A percentile compares a stretch with the other conserved stretches of the same genome.
Conservation (phyloP, 2,329 filamentous ascomycete species). For the Claviceps capensis region DNA sequence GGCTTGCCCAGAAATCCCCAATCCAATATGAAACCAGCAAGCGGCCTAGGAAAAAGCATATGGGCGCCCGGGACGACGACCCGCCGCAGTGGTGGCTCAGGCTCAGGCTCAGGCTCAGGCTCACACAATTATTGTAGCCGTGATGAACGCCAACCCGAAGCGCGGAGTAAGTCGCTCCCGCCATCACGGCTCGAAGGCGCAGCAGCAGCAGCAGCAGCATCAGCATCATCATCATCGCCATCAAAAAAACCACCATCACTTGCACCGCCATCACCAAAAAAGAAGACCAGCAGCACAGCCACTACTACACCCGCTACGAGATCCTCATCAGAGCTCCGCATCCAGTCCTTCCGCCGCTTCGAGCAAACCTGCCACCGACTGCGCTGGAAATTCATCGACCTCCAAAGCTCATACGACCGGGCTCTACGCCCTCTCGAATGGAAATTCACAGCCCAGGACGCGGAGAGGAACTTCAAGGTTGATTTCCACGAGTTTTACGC, state of each 20-base stretch:
- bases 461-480: conserved; percentile 60
- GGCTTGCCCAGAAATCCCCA: too few species aligned
- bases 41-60: not conserved
- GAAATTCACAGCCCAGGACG: conserved; percentile 27
- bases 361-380: conserved; percentile 46
- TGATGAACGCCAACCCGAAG: not conserved
- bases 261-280: not conserved
- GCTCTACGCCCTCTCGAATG: conserved; percentile 27
- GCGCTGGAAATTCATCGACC: conserved; percentile 49
- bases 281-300: too few species aligned
- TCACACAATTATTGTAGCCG: not conserved
- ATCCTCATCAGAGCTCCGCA: not conserved
- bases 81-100: not conserved
- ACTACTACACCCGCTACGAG: not conserved
- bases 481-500: conserved; percentile 69
- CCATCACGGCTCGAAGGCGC: not conserved
- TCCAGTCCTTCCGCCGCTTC: conserved; percentile 40
- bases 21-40: too few species aligned
- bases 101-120: not conserved
- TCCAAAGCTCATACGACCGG: conserved; percentile 41
- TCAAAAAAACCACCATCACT: not conserved
- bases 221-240: not conserved
- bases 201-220: not conserved
- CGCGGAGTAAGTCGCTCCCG: conserved; percentile 4
- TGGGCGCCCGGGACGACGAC: not conserved